Percentiles rank a stretch among this genome's conserved stretches.
These are phyloP conservation scores for Eucalyptus regnans DNA, from an alignment of 345 rosid genomes.

Conservation along the genomic window DNA sequence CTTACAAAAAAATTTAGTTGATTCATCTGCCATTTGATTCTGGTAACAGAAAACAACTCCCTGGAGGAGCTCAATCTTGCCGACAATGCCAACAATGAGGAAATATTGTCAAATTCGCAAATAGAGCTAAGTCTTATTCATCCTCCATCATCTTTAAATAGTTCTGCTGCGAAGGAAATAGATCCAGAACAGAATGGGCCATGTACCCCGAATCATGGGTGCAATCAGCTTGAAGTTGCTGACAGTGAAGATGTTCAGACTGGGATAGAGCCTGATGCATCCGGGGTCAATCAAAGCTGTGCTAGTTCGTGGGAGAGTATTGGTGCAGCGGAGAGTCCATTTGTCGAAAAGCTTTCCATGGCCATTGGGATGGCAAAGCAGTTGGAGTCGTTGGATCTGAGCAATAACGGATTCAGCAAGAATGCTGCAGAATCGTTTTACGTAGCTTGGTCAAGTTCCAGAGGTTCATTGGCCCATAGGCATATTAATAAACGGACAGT, in stretches of 20 bases:
- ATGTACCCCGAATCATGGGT: conserved; percentile 23
- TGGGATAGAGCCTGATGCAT: conserved; percentile 14
- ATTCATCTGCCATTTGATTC: not conserved
- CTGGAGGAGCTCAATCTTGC: conserved; percentile 78
- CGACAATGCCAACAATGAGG: conserved; percentile 23
- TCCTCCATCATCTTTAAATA: conserved; percentile 2
- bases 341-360: conserved; percentile 34
- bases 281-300: conserved; percentile 26
- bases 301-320: conserved; percentile 35
- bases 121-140: not conserved
- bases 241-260: conserved; percentile 69
- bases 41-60: conserved; percentile 42
- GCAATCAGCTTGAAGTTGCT: conserved; percentile 56
- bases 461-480: conserved; percentile 26
- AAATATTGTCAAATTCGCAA: conserved; percentile 3
- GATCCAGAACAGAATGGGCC: conserved; percentile 3
- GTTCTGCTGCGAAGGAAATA: not conserved
- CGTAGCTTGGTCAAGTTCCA: conserved; percentile 48
- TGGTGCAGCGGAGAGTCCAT: conserved; percentile 13
- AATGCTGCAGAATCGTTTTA: conserved; percentile 35
- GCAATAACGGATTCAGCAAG: conserved; percentile 57
- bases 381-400: conserved; percentile 51
- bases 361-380: conserved; percentile 57
- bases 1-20: not conserved
- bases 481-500: conserved; percentile 44